Evolutionary conservation across 2,329 filamentous ascomycete species (phyloP), one percentile per base, ranked within the genome.

Genomic region (Sarocladiaceae sp.): DNA sequence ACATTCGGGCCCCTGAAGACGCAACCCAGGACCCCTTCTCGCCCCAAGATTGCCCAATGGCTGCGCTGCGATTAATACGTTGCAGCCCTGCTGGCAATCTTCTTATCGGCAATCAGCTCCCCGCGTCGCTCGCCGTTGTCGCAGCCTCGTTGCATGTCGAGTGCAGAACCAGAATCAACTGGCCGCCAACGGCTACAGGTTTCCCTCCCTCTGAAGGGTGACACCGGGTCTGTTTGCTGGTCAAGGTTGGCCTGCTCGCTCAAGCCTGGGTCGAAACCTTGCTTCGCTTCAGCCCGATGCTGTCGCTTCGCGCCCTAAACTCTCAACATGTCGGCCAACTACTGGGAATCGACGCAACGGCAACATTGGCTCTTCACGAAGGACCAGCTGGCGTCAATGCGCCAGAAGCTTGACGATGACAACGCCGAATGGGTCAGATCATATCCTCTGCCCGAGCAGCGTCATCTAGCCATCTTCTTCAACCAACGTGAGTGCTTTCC

Each of bases 261-360:
- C n/a, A n/a, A n/a, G n/a, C n/a, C n/a, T n/a, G n/a, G n/a, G n/a
- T n/a, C n/a, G n/a, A n/a, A n/a, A n/a, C n/a, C n/a, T n/a, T n/a
- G n/a, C n/a, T n/a, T n/a, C n/a, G n/a, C n/a, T n/a, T n/a, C n/a
- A n/a, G n/a, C n/a, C n/a, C n/a, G n/a, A n/a, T n/a, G n/a, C n/a
- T n/a, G n/a, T n/a, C n/a, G n/a, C n/a, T n/a, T n/a, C n/a, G n/a
- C n/a, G n/a, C n/a, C n/a, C n/a, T n/a, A n/a, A n/a, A n/a, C n/a
- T n/a, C 33, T n/a, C 40, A 44, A 54, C 51, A 97, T 97, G 93
- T 90, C 93, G 29, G 89, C 92, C 65, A 97, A 93, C 71, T 99
- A 93, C 74, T 99, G 92, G 92, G 87, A 90, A 58, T 97, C 94
- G 52, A 94, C 90, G 23, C 94, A 99, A 72, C 83, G 87, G 60